Evolutionary conservation across 2,329 filamentous ascomycete genomes (phyloP).

Genomic region (Claviceps capensis): DNA sequence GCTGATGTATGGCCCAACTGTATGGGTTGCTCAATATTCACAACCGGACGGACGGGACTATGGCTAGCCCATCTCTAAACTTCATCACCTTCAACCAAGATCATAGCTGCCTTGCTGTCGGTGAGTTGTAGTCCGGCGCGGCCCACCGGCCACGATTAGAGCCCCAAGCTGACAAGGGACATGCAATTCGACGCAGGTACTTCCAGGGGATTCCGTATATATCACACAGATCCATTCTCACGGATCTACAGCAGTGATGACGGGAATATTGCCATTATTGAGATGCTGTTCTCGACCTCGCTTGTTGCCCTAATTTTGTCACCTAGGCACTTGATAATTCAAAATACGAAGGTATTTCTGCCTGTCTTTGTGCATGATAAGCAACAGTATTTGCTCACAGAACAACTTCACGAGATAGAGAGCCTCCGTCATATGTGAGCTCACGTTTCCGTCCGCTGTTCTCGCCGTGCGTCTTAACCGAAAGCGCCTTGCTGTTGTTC

Average conservation of each 20-base stretch:
- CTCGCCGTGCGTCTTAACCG: constrained; percentile 87
- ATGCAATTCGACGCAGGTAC: constrained; percentile 46
- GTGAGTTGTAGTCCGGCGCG: constrained; percentile 33
- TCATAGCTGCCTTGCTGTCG: constrained; percentile 91
- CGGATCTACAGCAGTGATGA: constrained; percentile 92
- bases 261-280: constrained; percentile 87
- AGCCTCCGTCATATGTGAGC: constrained; percentile 84
- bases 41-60: constrained; percentile 20
- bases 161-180: constrained; percentile 1
- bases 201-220: constrained; percentile 87
- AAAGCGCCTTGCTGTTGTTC: constrained; percentile 81
- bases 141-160: neutral
- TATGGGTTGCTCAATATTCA: neutral
- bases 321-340: constrained; percentile 82
- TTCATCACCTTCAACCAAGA: constrained; percentile 99
- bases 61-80: constrained; percentile 68
- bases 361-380: neutral
- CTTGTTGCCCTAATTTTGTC: constrained; percentile 88
- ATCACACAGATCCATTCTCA: constrained; percentile 89
- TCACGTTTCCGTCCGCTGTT: constrained; percentile 95
- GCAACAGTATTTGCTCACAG: constrained; percentile 2
- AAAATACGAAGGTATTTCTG: constrained; percentile 74
- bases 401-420: constrained; percentile 25
- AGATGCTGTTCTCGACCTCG: constrained; percentile 98
- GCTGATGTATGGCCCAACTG: neutral